Base-by-base conservation (phyloP, 1,139 yeast genomes). In the Yamadazyma blattariae region DNA sequence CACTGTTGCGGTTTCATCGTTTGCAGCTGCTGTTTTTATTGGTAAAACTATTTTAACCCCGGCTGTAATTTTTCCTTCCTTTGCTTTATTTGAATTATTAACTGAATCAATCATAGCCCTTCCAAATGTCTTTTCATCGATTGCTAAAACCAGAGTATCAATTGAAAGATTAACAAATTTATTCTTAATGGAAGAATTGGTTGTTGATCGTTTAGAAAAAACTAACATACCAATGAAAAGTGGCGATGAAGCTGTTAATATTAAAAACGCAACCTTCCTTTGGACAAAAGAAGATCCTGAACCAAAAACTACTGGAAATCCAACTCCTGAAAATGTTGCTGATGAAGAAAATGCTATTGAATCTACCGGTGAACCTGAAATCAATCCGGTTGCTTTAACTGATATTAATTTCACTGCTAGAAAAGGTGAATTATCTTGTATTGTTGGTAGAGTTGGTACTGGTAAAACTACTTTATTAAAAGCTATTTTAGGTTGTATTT, bases 361-460 rank as follows among this genome's bases (percentile, higher is more conserved):
- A 18, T 30, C 26, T 5, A 12, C 23, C 7, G 19, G 7, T 15
- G 24, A 27, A 33, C 19, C 32, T 4, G 40, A 34, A 22, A 29
- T 35, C 19, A 33, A 38, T 29, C 41, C 39, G 38, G 33, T 68
- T 29, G 90, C 88, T 0, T 62, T 86, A 32, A 54, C 58, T 22
- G 58, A 77, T 40, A 64, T 84, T 25, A 54, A 67, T 40, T 77
- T 82, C 43, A 47, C 54, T 6, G 86, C 85, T 2, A 61, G 54
- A 13, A 73, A 74, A 42, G 87, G 88, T 11, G 74, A 75, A 35
- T 62, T 87, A 30, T 68, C 82, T 2, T 83, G 95, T 58, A 63
- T 87, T 33, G 82, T 84, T 26, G 96, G 96, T n/a, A 70, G 74
- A 46, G 94, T 87, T 25, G 96, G 95, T 7, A 54, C 86, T n/a